Conservation (phyloP, 768 basidiomycete species). For the Suillus subaureus region DNA sequence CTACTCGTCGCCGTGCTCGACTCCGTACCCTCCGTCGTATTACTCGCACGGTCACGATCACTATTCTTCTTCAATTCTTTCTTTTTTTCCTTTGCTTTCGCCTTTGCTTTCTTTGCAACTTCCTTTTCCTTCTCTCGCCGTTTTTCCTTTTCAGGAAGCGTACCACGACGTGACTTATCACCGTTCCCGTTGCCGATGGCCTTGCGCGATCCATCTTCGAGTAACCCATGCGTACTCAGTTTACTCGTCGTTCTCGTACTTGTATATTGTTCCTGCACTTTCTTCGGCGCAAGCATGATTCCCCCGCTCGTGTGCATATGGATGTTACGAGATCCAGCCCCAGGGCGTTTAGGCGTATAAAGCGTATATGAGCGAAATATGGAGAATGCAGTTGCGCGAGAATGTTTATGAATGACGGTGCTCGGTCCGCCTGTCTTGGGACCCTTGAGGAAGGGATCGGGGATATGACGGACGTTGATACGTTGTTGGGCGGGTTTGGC, state of each 20-base stretch:
- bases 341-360: conserved; percentile 21
- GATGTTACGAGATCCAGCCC: conserved; percentile 17
- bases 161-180: conserved; percentile 18
- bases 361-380: conserved; percentile 63
- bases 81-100: conserved; percentile 30
- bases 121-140: conserved; percentile 17
- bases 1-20: conserved; percentile 35
- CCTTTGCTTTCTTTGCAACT: conserved; percentile 20
- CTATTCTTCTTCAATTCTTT: conserved; percentile 31
- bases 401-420: conserved; percentile 80
- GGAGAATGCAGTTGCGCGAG: conserved; percentile 77
- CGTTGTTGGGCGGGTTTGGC: conserved; percentile 69
- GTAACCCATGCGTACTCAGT: conserved; percentile 65
- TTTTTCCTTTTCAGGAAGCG: conserved; percentile 25
- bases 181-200: conserved; percentile 16
- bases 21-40: conserved; percentile 34
- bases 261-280: conserved; percentile 79
- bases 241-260: conserved; percentile 73
- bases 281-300: conserved; percentile 70
- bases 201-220: conserved; percentile 45
- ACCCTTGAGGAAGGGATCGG: conserved; percentile 47
- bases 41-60: conserved; percentile 23
- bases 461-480: conserved; percentile 58
- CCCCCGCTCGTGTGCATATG: conserved; percentile 33
- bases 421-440: conserved; percentile 56